phyloP scores from a whole-genome alignment of 805 yeast species.

The Sugiyamaella marilandica region DNA sequence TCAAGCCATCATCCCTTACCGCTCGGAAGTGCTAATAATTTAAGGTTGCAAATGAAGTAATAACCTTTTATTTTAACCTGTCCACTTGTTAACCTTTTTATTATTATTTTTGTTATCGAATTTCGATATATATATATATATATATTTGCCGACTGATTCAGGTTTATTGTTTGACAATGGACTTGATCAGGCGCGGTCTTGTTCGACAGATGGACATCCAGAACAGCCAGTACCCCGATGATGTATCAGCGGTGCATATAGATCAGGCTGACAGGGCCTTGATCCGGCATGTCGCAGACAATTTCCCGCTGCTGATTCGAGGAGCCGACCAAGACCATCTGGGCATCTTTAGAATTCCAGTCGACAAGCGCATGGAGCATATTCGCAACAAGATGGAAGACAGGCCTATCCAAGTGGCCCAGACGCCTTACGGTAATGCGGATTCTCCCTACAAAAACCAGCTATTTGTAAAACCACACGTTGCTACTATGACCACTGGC shows the following conservation, averaged over 20 bases:
- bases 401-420: constrained; percentile 25
- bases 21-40: no score
- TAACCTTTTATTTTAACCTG: no score
- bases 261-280: constrained; percentile 7
- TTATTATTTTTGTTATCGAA: no score
- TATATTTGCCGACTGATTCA: neutral
- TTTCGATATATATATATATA: no score
- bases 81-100: no score
- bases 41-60: no score
- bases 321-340: neutral
- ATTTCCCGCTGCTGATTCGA: constrained; percentile 17
- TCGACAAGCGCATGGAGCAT: neutral
- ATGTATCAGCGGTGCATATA: constrained; percentile 8
- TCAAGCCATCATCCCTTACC: no score
- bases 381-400: constrained; percentile 6
- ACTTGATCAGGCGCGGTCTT: constrained; percentile 10
- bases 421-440: constrained; percentile 36
- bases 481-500: constrained; percentile 21
- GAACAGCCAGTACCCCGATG: constrained; percentile 17
- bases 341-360: neutral
- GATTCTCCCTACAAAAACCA: constrained; percentile 32
- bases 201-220: constrained; percentile 23
- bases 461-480: constrained; percentile 33
- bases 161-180: neutral
- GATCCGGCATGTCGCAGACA: constrained; percentile 12